These are phyloP conservation scores for Zostera marina DNA, from an alignment of 116 monocot species.

Conservation along the genomic window DNA sequence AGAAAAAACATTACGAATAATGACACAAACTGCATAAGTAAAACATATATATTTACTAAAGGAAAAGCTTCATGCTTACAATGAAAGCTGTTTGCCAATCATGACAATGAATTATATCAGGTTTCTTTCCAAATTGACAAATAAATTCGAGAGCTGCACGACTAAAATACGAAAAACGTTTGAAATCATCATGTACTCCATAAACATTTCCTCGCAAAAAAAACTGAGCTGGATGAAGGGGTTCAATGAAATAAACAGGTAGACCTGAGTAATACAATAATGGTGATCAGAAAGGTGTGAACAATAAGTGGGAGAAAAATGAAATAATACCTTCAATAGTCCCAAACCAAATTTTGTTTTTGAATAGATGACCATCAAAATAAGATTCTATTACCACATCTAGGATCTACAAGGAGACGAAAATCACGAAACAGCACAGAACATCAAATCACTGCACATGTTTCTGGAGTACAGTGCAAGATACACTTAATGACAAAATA, in stretches of 20 bases:
- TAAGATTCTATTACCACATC: conserved; percentile 49
- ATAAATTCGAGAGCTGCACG: conserved; percentile 82
- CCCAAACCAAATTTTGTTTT: conserved; percentile 88
- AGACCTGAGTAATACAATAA: conserved; percentile 41
- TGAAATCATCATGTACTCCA: conserved; percentile 87
- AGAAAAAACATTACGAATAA: conserved; percentile 4
- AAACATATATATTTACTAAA: not conserved
- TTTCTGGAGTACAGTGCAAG: not conserved
- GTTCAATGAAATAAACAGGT: conserved; percentile 91
- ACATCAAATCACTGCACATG: not conserved
- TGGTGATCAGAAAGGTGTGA: conserved; percentile 5
- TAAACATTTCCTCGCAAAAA: conserved; percentile 66
- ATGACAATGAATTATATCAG: conserved; percentile 97
- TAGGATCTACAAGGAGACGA: conserved; percentile 37
- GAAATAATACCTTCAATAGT: conserved; percentile 55
- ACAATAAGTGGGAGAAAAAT: not conserved
- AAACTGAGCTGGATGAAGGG: conserved; percentile 64
- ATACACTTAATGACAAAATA: not conserved
- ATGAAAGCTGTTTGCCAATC: conserved; percentile 96
- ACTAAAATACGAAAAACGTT: conserved; percentile 78
- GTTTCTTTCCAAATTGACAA: conserved; percentile 60
- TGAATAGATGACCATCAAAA: conserved; percentile 73
- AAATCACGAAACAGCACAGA: not conserved
- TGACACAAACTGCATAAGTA: too few relatives aligned
- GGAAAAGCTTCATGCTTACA: conserved; percentile 21